Conservation (phyloP, 108 stramenopile species). For the Aurantiochytrium sp. region DNA sequence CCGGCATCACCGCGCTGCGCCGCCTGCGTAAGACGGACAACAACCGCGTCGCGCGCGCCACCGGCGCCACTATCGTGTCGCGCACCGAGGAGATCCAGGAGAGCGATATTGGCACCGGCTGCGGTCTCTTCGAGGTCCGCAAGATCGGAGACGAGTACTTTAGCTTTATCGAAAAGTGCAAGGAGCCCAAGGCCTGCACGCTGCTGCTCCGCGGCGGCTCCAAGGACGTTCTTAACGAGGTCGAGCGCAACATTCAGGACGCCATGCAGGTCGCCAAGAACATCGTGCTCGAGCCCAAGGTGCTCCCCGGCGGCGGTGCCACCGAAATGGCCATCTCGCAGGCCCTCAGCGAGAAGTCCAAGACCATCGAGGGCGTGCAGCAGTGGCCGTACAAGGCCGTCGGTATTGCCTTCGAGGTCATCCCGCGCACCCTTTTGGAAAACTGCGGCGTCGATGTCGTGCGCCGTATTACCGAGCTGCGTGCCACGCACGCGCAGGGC, state of each 20-base stretch:
- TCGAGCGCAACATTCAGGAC: conserved; percentile 97
- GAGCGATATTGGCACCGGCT: conserved; percentile 90
- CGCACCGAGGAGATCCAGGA: conserved; percentile 98
- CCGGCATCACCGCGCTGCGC: conserved; percentile 93
- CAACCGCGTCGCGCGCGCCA: conserved; percentile 95
- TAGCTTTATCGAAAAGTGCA: conserved; percentile 92
- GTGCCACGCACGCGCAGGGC: conserved; percentile 86
- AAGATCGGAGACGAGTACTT: conserved; percentile 93
- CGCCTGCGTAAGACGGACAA: conserved; percentile 98
- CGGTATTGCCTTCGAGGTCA: conserved; percentile 95
- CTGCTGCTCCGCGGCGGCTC: conserved; percentile 93
- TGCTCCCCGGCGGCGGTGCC: conserved; percentile 97
- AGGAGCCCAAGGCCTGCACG: conserved; percentile 97
- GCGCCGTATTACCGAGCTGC: conserved; percentile 87
- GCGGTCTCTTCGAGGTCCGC: conserved; percentile 98
- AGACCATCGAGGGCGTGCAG: conserved; percentile 58
- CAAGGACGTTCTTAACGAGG: conserved; percentile 98
- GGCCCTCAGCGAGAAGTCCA: conserved; percentile 67
- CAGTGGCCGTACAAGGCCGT: conserved; percentile 94
- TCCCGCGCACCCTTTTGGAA: conserved; percentile 94
- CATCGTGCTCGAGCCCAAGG: conserved; percentile 91
- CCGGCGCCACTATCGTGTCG: conserved; percentile 93
- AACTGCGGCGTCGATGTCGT: conserved; percentile 99
- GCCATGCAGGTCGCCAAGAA: conserved; percentile 99
- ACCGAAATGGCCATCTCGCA: conserved; percentile 97